Conservation (phyloP, 2,329 filamentous ascomycete species). For the Colletotrichum plurivorum region DNA sequence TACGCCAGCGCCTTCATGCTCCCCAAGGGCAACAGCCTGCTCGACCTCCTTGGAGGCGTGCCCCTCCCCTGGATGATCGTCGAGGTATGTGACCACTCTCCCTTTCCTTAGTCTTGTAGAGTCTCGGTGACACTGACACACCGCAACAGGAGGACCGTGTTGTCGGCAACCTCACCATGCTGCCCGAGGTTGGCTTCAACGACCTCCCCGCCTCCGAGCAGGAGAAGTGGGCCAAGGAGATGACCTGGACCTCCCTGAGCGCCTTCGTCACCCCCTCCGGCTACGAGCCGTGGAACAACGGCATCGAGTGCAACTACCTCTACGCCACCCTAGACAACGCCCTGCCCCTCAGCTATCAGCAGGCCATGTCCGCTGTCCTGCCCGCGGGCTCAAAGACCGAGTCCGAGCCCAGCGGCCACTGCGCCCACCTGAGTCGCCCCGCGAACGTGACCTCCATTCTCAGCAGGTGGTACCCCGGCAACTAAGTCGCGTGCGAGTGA, state of each 20-base stretch:
- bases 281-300: slow-evolving; percentile 48
- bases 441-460: slow-evolving; percentile 33
- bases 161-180: slow-evolving; percentile 31
- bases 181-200: slow-evolving; percentile 39
- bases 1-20: slow-evolving; percentile 53
- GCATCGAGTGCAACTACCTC: slow-evolving; percentile 46
- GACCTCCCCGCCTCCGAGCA: slow-evolving; percentile 33
- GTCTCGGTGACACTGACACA: not conserved
- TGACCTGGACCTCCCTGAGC: slow-evolving; percentile 36
- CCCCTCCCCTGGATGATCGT: slow-evolving; percentile 48
- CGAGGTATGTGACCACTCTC: slow-evolving; percentile 40
- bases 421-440: slow-evolving; percentile 35
- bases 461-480: slow-evolving; percentile 37
- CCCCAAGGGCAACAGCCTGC: slow-evolving; percentile 45
- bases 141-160: slow-evolving; percentile 28
- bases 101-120: not conserved
- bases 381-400: slow-evolving; percentile 34
- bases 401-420: slow-evolving; percentile 35
- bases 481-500: not conserved
- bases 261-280: slow-evolving; percentile 35
- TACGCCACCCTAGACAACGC: slow-evolving; percentile 46
- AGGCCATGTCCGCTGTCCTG: slow-evolving; percentile 43
- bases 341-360: slow-evolving; percentile 42
- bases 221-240: slow-evolving; percentile 34
- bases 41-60: slow-evolving; percentile 43